Evolutionary conservation across 164 flowering plant species (phyloP), one percentile per base, ranked within the genome.

Genomic region (Vitis rotundifolia): DNA sequence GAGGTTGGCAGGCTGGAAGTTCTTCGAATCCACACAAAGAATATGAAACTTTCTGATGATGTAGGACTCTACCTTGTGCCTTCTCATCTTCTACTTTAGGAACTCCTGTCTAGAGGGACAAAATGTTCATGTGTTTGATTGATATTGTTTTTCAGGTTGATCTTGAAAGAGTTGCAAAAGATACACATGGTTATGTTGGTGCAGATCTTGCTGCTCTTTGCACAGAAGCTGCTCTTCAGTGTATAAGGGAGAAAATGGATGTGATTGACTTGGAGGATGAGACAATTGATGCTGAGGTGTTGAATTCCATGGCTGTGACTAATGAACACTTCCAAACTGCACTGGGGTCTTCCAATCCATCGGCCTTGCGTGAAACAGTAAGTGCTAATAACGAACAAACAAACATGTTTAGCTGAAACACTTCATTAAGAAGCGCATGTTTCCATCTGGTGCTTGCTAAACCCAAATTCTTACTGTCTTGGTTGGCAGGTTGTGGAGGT

Each of bases 101-200:
- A 15, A 31, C n/a, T 61, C 15, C 18, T 15, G 37, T 59, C 61
- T 22, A 59, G 9, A 44, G 2, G 3, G 13, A 48, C 11, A 67
- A 22, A 58, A 47, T 57, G 49, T 19, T 44, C 31, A 37, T 14
- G 14, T 26, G 28, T 31, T 56, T 13, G 44, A 22, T 57, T 72
- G 11, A 15, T 44, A 13, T 57, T 49, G 16, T 19, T 10, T 77
- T 72, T 19, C 80, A 88, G 91, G 91, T 88, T 70, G 92, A 88
- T 76, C 83, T 88, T 16, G 92, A 88, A 70, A 82, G 77, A 64
- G 81, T 83, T 74, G 67, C 90, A 29, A 86, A 78, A 61, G 84
- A 88, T 59, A 88, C 92, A 1, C 92, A 88, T 65, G 92, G 92
- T 22, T 88, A 88, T 74, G 92, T 88, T 18, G 92, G 92, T 53